A percentile compares a stretch with the other conserved stretches of the same genome.
phyloP scores from a whole-genome alignment of 306 rosid genomes.

The Cucurbita argyrosperma region DNA sequence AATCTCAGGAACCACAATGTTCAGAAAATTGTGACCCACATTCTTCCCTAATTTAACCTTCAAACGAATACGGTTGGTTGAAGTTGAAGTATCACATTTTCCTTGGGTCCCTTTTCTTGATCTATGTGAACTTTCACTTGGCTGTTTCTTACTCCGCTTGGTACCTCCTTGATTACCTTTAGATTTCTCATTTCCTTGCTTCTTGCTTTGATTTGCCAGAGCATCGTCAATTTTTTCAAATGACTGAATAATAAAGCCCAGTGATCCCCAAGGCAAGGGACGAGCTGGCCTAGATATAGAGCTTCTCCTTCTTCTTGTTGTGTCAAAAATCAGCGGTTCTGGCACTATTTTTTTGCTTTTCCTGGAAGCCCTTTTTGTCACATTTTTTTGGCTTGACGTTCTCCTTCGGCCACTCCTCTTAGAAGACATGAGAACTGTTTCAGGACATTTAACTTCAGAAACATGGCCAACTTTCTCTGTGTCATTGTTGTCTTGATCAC shows the following conservation, averaged over 20 bases:
- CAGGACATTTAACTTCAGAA: slow-evolving; percentile 25
- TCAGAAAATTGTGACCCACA: slow-evolving; percentile 29
- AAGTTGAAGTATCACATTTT: slow-evolving; percentile 23
- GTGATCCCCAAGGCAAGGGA: slow-evolving; percentile 68
- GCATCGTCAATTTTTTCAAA: slow-evolving; percentile 37
- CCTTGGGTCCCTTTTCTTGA: slow-evolving; percentile 31
- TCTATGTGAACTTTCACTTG: slow-evolving; percentile 27
- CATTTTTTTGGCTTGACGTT: slow-evolving; percentile 35
- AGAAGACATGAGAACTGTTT: slow-evolving; percentile 25
- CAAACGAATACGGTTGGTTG: slow-evolving; percentile 50
- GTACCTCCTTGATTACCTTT: slow-evolving; percentile 30
- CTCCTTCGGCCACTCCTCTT: slow-evolving; percentile 38
- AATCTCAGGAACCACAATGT: slow-evolving; percentile 34
- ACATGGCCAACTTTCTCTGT: slow-evolving; percentile 24
- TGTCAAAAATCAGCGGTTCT: slow-evolving; percentile 23
- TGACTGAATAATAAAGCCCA: slow-evolving; percentile 40
- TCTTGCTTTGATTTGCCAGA: slow-evolving; percentile 25
- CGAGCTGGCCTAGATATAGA: slow-evolving; percentile 58
- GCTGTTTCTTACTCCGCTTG: slow-evolving; percentile 28
- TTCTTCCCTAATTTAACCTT: slow-evolving; percentile 71
- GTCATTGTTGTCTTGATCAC: slow-evolving; percentile 31
- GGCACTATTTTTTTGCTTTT: slow-evolving; percentile 31
- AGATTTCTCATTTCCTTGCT: slow-evolving; percentile 33
- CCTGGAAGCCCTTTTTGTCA: slow-evolving; percentile 40
- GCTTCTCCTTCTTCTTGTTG: slow-evolving; percentile 71